These are phyloP conservation scores for Alternaria brassicae DNA, from an alignment of 2,329 filamentous ascomycete genomes.

Conservation along the genomic window DNA sequence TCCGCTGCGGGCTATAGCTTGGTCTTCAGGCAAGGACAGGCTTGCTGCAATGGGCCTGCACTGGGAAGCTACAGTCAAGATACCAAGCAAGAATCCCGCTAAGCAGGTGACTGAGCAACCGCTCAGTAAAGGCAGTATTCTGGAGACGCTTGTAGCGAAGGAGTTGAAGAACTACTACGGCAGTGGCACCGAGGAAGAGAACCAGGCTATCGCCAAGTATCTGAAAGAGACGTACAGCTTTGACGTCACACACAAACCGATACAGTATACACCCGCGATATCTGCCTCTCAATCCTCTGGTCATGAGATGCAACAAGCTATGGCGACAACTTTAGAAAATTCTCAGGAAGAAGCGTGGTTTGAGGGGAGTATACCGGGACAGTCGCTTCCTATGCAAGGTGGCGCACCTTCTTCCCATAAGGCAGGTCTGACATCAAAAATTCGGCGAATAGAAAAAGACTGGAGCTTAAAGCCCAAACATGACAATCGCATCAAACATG, in stretches of 20 bases:
- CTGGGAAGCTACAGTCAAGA: conserved; percentile 15
- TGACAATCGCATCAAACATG: not conserved
- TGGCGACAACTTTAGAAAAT: conserved; percentile 6
- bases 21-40: conserved; percentile 26
- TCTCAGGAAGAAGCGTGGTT: not conserved
- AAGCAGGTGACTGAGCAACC: conserved; percentile 7
- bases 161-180: conserved; percentile 30
- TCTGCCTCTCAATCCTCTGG: conserved; percentile 17
- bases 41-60: conserved; percentile 36
- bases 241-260: conserved; percentile 16
- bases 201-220: conserved; percentile 26
- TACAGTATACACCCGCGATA: conserved; percentile 1
- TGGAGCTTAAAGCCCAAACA: not conserved
- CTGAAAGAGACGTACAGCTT: conserved; percentile 26
- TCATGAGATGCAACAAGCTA: conserved; percentile 19
- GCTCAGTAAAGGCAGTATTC: conserved; percentile 16
- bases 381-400: not conserved
- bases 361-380: not conserved
- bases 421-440: not conserved
- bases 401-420: not conserved
- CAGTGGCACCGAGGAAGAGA: conserved; percentile 27
- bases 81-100: conserved; percentile 3
- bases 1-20: conserved; percentile 30
- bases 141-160: conserved; percentile 29
- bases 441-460: not conserved